Base-by-base conservation (phyloP, 345 rosid genomes). In the Melaleuca quinquenervia region DNA sequence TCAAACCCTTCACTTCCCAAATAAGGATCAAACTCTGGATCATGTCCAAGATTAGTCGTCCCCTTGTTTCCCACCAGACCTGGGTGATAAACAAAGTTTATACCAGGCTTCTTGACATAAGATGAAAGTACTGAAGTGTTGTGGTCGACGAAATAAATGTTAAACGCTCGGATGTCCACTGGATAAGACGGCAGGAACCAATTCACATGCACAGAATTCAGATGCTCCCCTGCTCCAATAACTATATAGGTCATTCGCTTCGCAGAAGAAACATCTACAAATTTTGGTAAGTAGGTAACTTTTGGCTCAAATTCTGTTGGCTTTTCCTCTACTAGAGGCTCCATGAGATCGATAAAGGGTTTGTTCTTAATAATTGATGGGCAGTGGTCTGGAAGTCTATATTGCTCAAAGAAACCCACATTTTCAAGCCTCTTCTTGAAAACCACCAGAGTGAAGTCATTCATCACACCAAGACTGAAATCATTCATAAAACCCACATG, bases 171-270 rank as follows among this genome's bases (percentile, higher is more conserved):
- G 76, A 80, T 88, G 64, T 95, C 91, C 85, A 94, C 84, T 1
- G 98, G 96, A 83, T 95, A 95, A 12, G 93, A 91, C 6, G 95
- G 96, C 85, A 92, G 90, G 91, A 95, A 93, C 96, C 95, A 95
- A 56, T 82, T 88, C 50, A 89, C 70, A 83, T 78, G 91, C 44
- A 86, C 90, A 11, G 87, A 84, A 85, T 91, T 93, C 88, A 92
- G 82, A 89, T 92, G 96, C 87, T 91, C 93, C 6, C 93, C 93
- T 16, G 91, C 93, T 26, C 98, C 98, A 3, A 95, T 91, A 86
- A 93, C 95, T 5, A 95, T 85, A 82, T 95, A 95, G n/a, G 93
- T 95, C 84, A 93, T 84, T 53, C 89, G 92, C 87, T 91, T 94
- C 88, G 84, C 89, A 3, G 92, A 87, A 54, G 94, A 85, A 27